Percentiles rank a stretch among this genome's conserved stretches.
phyloP scores from a whole-genome alignment of 139 green algal species.

The Chlamydomonas eustigma region DNA sequence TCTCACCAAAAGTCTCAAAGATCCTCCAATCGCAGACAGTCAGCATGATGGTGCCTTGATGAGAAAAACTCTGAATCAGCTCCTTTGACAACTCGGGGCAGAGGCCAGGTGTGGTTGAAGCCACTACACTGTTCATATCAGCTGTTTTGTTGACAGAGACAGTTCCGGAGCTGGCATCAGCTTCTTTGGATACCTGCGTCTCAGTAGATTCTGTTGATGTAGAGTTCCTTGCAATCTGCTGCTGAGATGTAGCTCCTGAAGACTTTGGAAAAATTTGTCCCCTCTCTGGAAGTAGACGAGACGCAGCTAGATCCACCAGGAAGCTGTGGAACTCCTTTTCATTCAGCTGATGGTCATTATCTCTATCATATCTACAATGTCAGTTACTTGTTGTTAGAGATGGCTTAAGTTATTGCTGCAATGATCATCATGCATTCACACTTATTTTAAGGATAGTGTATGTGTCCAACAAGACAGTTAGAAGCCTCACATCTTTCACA shows the following conservation, averaged over 20 bases:
- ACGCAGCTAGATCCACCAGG: conserved; percentile 15
- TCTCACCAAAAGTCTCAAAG: conserved; percentile 26
- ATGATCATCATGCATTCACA: too few relatives aligned
- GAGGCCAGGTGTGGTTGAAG: neutral
- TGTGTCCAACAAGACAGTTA: too few relatives aligned
- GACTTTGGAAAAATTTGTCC: neutral
- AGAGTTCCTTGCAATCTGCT: neutral
- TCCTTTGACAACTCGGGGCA: conserved; percentile 25
- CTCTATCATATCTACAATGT: conserved; percentile 24
- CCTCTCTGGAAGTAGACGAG: neutral
- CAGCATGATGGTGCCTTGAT: conserved; percentile 27
- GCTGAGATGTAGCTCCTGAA: neutral
- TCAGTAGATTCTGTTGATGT: too few relatives aligned
- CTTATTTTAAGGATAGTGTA: too few relatives aligned
- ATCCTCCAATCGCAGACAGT: conserved; percentile 20
- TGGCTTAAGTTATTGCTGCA: neutral
- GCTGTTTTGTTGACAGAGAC: too few relatives aligned
- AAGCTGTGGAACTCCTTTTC: conserved; percentile 21
- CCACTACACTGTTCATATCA: neutral
- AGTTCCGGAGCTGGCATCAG: too few relatives aligned
- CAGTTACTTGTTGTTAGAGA: neutral
- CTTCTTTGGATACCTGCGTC: too few relatives aligned
- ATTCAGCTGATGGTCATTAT: conserved; percentile 13
- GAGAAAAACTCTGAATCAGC: conserved; percentile 26
- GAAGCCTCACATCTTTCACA: too few relatives aligned